Evolutionary conservation across 192 early-diverging fungal species (phyloP).

Genomic region (Radiomyces spectabilis): DNA sequence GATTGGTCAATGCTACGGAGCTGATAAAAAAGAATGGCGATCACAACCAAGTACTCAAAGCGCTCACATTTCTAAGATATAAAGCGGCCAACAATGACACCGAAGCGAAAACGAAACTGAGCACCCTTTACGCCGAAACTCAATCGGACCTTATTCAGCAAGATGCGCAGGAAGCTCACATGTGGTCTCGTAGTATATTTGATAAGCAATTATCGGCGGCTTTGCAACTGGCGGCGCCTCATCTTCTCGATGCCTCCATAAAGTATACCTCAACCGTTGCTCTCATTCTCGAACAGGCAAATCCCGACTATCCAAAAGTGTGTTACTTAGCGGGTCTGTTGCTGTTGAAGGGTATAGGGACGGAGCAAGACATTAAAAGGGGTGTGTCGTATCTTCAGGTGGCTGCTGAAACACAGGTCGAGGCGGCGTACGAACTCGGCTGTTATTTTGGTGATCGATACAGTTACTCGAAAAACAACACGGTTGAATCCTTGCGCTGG

Average conservation of each 20-base stretch:
- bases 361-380: constrained; percentile 1
- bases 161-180: constrained; percentile 9
- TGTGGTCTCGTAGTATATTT: constrained; percentile 25
- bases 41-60: not conserved
- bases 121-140: constrained; percentile 12
- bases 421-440: constrained; percentile 23
- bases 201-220: constrained; percentile 21
- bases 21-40: not conserved
- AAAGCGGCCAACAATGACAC: constrained; percentile 9
- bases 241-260: not conserved
- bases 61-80: constrained; percentile 7
- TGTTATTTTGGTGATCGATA: constrained; percentile 21
- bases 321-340: constrained; percentile 18
- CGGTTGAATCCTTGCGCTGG: constrained; percentile 8
- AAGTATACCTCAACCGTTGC: not conserved
- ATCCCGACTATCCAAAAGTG: not conserved
- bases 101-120: constrained; percentile 21
- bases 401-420: constrained; percentile 7
- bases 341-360: constrained; percentile 16
- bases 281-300: not conserved
- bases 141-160: not conserved
- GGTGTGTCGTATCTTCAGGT: constrained; percentile 5
- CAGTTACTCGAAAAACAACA: constrained; percentile 13
- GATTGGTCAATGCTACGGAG: not conserved
- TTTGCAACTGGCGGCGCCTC: not conserved